phyloP scores from a whole-genome alignment of 129 eudicot species.

The sunflower (Helianthus annuus) region DNA sequence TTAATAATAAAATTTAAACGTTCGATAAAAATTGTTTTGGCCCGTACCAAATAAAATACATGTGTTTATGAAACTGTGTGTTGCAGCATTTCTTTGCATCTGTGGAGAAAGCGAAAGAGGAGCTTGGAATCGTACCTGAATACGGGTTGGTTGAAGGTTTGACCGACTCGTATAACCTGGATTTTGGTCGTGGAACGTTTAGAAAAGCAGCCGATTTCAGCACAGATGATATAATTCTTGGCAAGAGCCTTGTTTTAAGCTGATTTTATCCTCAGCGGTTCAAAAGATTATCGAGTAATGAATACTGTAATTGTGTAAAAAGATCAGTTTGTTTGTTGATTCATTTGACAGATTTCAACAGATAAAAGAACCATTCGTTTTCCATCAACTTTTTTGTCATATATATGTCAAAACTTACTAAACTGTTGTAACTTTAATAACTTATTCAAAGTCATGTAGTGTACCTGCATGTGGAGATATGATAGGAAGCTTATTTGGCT shows the following conservation, averaged over 20 bases:
- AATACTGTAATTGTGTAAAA: slow-evolving; percentile 18
- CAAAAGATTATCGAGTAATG: slow-evolving; percentile 26
- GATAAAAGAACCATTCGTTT: not conserved
- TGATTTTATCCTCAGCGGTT: slow-evolving; percentile 15
- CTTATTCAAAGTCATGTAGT: too few species aligned
- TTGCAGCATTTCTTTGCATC: slow-evolving; percentile 99
- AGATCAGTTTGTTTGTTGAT: slow-evolving; percentile 35
- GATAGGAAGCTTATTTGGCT: too few species aligned
- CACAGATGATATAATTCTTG: slow-evolving; percentile 86
- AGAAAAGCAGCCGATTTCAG: slow-evolving; percentile 87
- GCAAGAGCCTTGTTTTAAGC: slow-evolving; percentile 65
- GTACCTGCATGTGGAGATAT: too few species aligned
- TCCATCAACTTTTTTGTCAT: not conserved
- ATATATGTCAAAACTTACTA: not conserved
- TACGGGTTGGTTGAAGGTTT: slow-evolving; percentile 79
- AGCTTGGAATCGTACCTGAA: slow-evolving; percentile 81
- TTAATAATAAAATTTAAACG: not conserved
- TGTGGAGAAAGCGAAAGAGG: slow-evolving; percentile 81
- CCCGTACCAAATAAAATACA: not conserved
- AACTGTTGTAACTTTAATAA: too few species aligned
- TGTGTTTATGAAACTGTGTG: not conserved
- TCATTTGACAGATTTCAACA: slow-evolving; percentile 21
- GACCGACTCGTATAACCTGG: slow-evolving; percentile 76
- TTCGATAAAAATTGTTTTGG: not conserved
- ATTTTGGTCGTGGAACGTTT: slow-evolving; percentile 85